Percentiles rank a stretch among this genome's conserved stretches.
phyloP scores from a whole-genome alignment of 2,329 filamentous ascomycete species.

The Coniosporium tulheliwenetii region DNA sequence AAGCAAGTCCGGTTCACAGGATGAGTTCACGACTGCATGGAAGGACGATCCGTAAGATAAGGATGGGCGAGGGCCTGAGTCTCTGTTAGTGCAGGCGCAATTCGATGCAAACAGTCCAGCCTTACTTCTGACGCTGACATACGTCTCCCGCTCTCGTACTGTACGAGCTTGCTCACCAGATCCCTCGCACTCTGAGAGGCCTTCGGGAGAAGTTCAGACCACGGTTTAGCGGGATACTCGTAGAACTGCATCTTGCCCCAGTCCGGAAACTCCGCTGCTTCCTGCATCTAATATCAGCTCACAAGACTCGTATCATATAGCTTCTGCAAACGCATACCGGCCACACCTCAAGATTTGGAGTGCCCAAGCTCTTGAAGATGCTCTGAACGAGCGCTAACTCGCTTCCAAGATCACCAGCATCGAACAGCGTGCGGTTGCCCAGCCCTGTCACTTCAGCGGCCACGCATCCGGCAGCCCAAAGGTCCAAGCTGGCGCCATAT shows the following conservation, averaged over 20 bases:
- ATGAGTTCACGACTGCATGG: too few relatives aligned
- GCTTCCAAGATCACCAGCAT: slow-evolving; percentile 78
- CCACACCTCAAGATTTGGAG: slow-evolving; percentile 67
- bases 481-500: slow-evolving; percentile 61
- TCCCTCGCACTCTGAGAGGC: slow-evolving; percentile 43
- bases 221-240: slow-evolving; percentile 50
- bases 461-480: slow-evolving; percentile 80
- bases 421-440: slow-evolving; percentile 52
- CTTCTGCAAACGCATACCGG: slow-evolving; percentile 37
- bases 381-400: slow-evolving; percentile 82
- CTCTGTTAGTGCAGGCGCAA: background rate
- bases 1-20: too few relatives aligned
- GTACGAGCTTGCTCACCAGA: slow-evolving; percentile 52
- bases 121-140: slow-evolving; percentile 49
- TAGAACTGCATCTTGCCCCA: slow-evolving; percentile 79
- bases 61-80: too few relatives aligned
- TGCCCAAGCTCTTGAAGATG: slow-evolving; percentile 84
- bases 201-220: slow-evolving; percentile 53
- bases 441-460: slow-evolving; percentile 56
- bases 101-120: background rate
- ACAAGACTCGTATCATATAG: background rate
- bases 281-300: slow-evolving; percentile 18
- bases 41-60: too few relatives aligned
- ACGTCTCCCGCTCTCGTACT: slow-evolving; percentile 54
- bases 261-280: slow-evolving; percentile 58